phyloP scores from a whole-genome alignment of 495 filamentous ascomycete genomes.

The Margaritispora aquatica region DNA sequence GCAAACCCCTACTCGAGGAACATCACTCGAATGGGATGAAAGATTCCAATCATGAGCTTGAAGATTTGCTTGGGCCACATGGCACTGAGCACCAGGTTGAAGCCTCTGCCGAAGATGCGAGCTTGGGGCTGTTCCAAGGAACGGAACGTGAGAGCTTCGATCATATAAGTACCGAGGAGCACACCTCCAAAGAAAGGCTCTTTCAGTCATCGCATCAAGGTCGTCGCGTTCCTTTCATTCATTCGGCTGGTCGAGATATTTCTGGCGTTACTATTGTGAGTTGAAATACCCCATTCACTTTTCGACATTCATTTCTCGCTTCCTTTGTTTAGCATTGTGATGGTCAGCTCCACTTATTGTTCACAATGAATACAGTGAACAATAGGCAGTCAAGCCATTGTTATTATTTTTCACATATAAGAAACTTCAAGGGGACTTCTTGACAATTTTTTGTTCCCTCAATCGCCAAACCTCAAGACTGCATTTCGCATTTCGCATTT shows the following conservation, averaged over 20 bases:
- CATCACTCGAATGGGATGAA: background rate
- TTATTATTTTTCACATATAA: background rate
- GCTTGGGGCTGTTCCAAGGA: background rate
- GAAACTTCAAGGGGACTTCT: background rate
- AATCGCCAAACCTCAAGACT: background rate
- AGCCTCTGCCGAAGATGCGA: conserved; percentile 10
- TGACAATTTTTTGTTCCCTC: background rate
- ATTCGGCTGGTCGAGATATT: background rate
- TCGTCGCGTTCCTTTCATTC: conserved; percentile 2
- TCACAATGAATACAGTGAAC: background rate
- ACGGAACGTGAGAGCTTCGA: background rate
- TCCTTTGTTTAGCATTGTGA: background rate
- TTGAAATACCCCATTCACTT: background rate
- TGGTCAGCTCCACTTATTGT: background rate
- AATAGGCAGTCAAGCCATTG: background rate
- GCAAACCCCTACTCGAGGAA: background rate
- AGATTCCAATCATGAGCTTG: conserved; percentile 14
- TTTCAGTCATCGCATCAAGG: background rate
- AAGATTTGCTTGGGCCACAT: conserved; percentile 19
- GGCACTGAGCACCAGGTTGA: conserved; percentile 9
- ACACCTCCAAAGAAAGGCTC: background rate
- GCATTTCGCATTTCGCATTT: no score
- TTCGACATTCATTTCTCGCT: background rate
- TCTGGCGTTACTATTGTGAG: conserved; percentile 2
- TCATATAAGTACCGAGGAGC: conserved; percentile 12